Percentiles rank a stretch among this genome's conserved stretches.
Evolutionary conservation across 805 yeast species (phyloP).

Genomic region (Yarrowia osloensis): DNA sequence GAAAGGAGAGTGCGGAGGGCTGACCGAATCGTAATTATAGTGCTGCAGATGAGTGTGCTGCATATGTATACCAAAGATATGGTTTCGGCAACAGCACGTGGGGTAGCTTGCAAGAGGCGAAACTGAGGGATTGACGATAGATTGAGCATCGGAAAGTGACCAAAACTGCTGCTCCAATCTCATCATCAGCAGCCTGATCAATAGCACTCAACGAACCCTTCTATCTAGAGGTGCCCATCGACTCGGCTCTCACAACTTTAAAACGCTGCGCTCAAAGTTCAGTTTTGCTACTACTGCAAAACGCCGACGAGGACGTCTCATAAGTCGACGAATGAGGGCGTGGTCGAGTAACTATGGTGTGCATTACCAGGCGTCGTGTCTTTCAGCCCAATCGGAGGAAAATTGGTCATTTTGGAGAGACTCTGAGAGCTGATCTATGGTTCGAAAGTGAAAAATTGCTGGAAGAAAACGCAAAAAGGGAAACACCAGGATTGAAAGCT

Average conservation of each 20-base stretch:
- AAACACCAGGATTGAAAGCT: too few relatives aligned
- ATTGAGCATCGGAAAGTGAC: too few relatives aligned
- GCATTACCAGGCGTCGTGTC: background rate
- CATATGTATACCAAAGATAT: background rate
- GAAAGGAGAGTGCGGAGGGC: background rate
- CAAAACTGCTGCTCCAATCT: too few relatives aligned
- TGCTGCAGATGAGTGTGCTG: background rate
- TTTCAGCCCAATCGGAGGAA: background rate
- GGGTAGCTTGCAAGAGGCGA: background rate
- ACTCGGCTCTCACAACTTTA: slow-evolving; percentile 14
- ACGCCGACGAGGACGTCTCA: background rate
- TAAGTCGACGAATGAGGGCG: background rate
- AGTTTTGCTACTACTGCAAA: background rate
- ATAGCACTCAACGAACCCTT: too few relatives aligned
- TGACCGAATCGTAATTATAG: slow-evolving; percentile 9
- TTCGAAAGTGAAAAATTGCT: background rate
- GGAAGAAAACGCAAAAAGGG: background rate
- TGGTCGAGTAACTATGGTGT: too few relatives aligned
- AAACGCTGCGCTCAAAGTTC: slow-evolving; percentile 24
- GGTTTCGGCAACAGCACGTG: slow-evolving; percentile 10
- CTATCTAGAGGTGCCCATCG: background rate
- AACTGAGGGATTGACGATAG: background rate
- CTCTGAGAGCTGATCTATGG: background rate
- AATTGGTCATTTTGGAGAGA: background rate
- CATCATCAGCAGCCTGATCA: too few relatives aligned